phyloP scores from a whole-genome alignment of 2,329 filamentous ascomycete species.

The Sporothrix luriei region DNA sequence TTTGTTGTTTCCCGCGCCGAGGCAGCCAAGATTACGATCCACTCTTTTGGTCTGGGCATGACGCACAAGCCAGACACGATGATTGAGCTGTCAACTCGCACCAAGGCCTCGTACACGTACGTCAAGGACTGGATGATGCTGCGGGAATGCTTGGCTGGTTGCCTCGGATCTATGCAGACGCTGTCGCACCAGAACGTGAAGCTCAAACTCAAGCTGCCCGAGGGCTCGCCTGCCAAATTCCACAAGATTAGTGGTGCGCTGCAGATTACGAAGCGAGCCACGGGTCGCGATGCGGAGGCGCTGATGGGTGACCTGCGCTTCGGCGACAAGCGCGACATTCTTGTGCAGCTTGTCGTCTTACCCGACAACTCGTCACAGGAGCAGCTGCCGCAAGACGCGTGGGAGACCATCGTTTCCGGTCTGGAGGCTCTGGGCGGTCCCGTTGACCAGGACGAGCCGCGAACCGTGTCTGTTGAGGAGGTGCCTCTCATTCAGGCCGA shows the following conservation, averaged over 20 bases:
- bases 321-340: constrained; percentile 89
- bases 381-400: constrained; percentile 85
- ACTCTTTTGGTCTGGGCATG: constrained; percentile 93
- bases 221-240: constrained; percentile 96
- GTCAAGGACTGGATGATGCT: constrained; percentile 99
- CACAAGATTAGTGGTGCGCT: constrained; percentile 97
- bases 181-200: constrained; percentile 98
- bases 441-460: constrained; percentile 81
- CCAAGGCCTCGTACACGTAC: constrained; percentile 96
- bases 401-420: constrained; percentile 96
- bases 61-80: constrained; percentile 98
- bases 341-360: constrained; percentile 90
- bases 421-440: constrained; percentile 89
- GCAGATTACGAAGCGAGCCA: constrained; percentile 94
- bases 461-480: constrained; percentile 85
- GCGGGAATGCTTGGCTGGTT: constrained; percentile 91
- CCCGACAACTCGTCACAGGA: constrained; percentile 84
- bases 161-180: constrained; percentile 86
- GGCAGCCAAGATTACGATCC: constrained; percentile 94
- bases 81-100: constrained; percentile 93
- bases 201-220: constrained; percentile 87
- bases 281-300: constrained; percentile 90
- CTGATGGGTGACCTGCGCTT: constrained; percentile 89
- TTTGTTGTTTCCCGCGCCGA: constrained; percentile 96
- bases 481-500: constrained; percentile 94